Base-by-base conservation (phyloP, 73 alveolate genomes). In the Stentor coeruleus region DNA sequence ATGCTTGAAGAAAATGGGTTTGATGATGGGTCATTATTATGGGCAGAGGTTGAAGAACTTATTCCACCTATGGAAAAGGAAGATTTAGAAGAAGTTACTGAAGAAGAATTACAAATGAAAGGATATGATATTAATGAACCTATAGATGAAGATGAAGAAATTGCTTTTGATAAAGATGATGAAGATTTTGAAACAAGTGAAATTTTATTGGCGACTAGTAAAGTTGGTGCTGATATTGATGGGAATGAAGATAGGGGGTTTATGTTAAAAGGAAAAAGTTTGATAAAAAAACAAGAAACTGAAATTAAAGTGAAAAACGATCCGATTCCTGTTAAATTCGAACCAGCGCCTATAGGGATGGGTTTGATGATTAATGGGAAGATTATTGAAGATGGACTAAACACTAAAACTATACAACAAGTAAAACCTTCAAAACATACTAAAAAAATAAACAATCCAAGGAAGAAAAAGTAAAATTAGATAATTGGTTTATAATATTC, bases 341-440 rank as follows among this genome's bases (percentile, higher is more conserved):
- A 57, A 1, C 38, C 38, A 57, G 73, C 73, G 15, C 38, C 49
- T 33, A n/a, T n/a, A n/a, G 81, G 81, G 49, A 20, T 66, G 14
- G 81, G 81, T 1, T 30, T 66, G 30, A 36, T 66, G n/a, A 66
- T 66, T 30, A 66, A 66, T 36, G 81, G 81, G 35, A 66, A 66
- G 35, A 36, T 66, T 30, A 66, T 66, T 15, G 81, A 66, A 15
- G 81, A 66, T 66, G 81, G 81, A 66, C 81, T 66, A 15, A 66
- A 66, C 30, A 66, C n/a, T 33, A 66, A 33, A 66, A 66, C n/a
- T 30, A n/a, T 57, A 0, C 15, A 57, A 57, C 35, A n/a, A 57
- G 73, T 57, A 57, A 57, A 57, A 31, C 73, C 73, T 57, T n/a
- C 73, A 57, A 57, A 57, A n/a, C n/a, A n/a, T n/a, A n/a, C n/a